Conservation (phyloP, 1,139 yeast genomes). For the Blastobotrys raffinosifermentans region DNA sequence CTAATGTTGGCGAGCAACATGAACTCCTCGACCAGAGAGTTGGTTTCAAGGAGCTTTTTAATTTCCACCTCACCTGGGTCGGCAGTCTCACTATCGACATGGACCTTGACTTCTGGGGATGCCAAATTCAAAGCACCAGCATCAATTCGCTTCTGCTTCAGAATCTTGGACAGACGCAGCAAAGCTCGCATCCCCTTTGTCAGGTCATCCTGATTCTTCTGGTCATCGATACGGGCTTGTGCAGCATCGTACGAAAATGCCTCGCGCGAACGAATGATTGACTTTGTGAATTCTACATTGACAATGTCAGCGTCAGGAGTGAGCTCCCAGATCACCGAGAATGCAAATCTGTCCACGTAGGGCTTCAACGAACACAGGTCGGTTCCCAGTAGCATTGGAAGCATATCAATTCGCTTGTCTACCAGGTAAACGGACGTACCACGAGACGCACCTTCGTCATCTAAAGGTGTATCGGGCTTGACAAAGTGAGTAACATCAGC, state of each 20-base stretch:
- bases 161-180: constrained; percentile 66
- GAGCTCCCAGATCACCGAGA: constrained; percentile 93
- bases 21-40: constrained; percentile 95
- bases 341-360: constrained; percentile 92
- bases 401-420: constrained; percentile 99
- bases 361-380: constrained; percentile 94
- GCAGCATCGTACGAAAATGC: constrained; percentile 96
- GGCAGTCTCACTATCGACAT: constrained; percentile 93
- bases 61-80: constrained; percentile 96
- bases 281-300: constrained; percentile 75
- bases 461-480: constrained; percentile 85
- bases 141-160: constrained; percentile 79
- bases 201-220: constrained; percentile 68
- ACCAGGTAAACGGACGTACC: constrained; percentile 97
- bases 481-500: constrained; percentile 99
- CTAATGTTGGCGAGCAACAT: constrained; percentile 96
- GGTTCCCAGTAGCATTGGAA: constrained; percentile 92
- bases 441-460: constrained; percentile 93
- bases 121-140: constrained; percentile 97
- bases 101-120: constrained; percentile 96
- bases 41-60: constrained; percentile 80
- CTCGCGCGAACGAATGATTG: constrained; percentile 84
- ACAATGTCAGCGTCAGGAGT: constrained; percentile 82
- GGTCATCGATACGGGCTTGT: constrained; percentile 83
- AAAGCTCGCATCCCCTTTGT: constrained; percentile 86